These are phyloP conservation scores for Barbatosphaeria neglecta DNA, from an alignment of 495 filamentous ascomycete genomes.

Conservation along the genomic window DNA sequence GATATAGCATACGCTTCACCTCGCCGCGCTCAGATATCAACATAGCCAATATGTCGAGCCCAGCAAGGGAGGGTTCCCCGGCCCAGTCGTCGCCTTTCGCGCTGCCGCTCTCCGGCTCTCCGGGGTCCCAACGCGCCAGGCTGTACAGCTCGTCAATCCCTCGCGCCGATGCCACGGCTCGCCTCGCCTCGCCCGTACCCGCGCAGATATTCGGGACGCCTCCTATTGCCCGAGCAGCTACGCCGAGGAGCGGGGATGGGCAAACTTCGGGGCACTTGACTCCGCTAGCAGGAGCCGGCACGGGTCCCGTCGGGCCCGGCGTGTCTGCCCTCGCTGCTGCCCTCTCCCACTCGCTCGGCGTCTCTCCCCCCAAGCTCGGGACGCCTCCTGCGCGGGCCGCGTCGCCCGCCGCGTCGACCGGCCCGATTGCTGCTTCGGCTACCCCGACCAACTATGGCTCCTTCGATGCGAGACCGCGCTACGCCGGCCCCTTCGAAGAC, in stretches of 20 bases:
- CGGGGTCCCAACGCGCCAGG: slow-evolving; percentile 31
- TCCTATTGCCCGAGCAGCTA: slow-evolving; percentile 19
- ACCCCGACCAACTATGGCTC: slow-evolving; percentile 66
- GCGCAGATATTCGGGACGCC: slow-evolving; percentile 39
- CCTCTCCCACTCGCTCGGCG: slow-evolving; percentile 52
- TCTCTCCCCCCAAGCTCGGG: slow-evolving; percentile 47
- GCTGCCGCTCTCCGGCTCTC: slow-evolving; percentile 32
- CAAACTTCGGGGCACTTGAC: slow-evolving; percentile 23
- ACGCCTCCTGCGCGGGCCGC: slow-evolving; percentile 47
- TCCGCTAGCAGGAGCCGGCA: slow-evolving; percentile 42
- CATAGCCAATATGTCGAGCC: slow-evolving; percentile 22
- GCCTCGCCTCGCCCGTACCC: slow-evolving; percentile 58
- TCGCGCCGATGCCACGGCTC: slow-evolving; percentile 57
- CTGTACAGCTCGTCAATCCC: slow-evolving; percentile 32
- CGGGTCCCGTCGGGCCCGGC: slow-evolving; percentile 49
- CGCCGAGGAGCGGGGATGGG: slow-evolving; percentile 13
- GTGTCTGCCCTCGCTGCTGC: slow-evolving; percentile 68
- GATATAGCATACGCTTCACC: background rate
- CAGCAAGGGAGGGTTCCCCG: slow-evolving; percentile 21
- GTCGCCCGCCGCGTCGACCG: slow-evolving; percentile 39
- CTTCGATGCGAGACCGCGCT: slow-evolving; percentile 50
- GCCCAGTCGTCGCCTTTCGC: slow-evolving; percentile 17
- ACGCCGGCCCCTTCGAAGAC: slow-evolving; percentile 52
- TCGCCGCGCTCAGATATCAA: background rate
- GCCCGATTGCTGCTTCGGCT: slow-evolving; percentile 33